These are phyloP conservation scores for Candida sphagnicola DNA, from an alignment of 805 yeast genomes.

Conservation along the genomic window DNA sequence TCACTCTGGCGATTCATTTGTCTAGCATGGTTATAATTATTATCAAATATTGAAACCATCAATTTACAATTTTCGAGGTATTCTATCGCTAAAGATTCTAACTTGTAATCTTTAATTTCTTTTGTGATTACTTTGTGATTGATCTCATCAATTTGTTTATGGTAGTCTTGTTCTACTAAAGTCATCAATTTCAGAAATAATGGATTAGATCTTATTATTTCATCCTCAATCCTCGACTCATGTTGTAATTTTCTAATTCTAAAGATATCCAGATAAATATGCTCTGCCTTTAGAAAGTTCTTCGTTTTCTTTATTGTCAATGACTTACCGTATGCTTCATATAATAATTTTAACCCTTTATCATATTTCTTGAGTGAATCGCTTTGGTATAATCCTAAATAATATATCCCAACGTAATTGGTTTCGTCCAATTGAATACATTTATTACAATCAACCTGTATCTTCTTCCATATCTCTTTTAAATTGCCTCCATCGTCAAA, in stretches of 20 bases:
- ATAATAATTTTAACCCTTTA: constrained; percentile 9
- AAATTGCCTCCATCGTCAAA: background rate
- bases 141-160: constrained; percentile 6
- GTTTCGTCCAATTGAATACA: constrained; percentile 12
- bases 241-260: constrained; percentile 5
- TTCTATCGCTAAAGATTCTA: constrained; percentile 8
- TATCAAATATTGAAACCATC: constrained; percentile 12
- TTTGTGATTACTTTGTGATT: constrained; percentile 3
- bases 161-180: constrained; percentile 10
- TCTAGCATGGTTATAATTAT: constrained; percentile 14
- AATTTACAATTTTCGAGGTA: constrained; percentile 9
- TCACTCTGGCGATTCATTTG: constrained; percentile 6
- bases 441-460: constrained; percentile 10
- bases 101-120: constrained; percentile 1
- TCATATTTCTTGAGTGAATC: constrained; percentile 6
- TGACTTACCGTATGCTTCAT: constrained; percentile 12
- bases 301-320: constrained; percentile 9
- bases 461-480: constrained; percentile 11
- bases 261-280: constrained; percentile 11
- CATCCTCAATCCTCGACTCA: constrained; percentile 5
- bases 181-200: constrained; percentile 8
- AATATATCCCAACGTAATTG: constrained; percentile 14
- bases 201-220: constrained; percentile 4
- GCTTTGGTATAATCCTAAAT: constrained; percentile 8
- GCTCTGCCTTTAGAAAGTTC: constrained; percentile 11